These are phyloP conservation scores for Phytophthora sansomeana DNA, from an alignment of 352 stramenopile genomes.

Conservation along the genomic window DNA sequence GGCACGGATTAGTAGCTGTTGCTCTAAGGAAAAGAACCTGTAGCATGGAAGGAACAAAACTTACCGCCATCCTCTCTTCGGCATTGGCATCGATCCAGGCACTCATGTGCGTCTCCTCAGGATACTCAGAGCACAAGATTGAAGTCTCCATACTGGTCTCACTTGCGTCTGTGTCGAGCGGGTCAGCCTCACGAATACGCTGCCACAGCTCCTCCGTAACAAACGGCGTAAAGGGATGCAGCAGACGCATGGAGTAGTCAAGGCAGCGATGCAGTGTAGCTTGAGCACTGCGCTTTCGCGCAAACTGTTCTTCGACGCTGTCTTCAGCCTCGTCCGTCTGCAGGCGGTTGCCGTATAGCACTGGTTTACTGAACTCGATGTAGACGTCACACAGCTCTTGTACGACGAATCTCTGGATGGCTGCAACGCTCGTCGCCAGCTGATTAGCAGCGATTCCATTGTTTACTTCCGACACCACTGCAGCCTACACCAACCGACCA, in stretches of 20 bases:
- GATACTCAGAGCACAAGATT: conserved; percentile 80
- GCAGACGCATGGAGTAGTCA: conserved; percentile 95
- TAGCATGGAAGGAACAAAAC: conserved; percentile 3
- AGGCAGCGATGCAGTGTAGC: conserved; percentile 94
- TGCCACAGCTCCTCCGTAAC: conserved; percentile 99
- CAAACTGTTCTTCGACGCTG: conserved; percentile 47
- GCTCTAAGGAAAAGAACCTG: not conserved
- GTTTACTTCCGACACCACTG: conserved; percentile 68
- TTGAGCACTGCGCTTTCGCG: conserved; percentile 84
- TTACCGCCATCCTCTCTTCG: conserved; percentile 92
- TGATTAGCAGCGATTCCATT: conserved; percentile 75
- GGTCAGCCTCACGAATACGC: conserved; percentile 66
- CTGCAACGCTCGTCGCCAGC: conserved; percentile 66
- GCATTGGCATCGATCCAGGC: conserved; percentile 81
- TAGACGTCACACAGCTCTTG: conserved; percentile 91
- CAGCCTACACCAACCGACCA: conserved; percentile 38
- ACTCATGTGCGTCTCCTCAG: conserved; percentile 83
- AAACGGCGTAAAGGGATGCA: conserved; percentile 99
- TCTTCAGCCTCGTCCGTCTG: conserved; percentile 30
- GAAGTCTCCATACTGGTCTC: conserved; percentile 46
- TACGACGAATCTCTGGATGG: conserved; percentile 87
- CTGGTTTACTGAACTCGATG: conserved; percentile 89
- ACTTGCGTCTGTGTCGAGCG: conserved; percentile 27
- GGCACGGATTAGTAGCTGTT: not conserved
- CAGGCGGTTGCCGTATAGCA: conserved; percentile 80